A percentile compares a stretch with the other conserved stretches of the same genome.
These are phyloP conservation scores for Delonix regia DNA, from an alignment of 306 rosid genomes.

Conservation along the genomic window DNA sequence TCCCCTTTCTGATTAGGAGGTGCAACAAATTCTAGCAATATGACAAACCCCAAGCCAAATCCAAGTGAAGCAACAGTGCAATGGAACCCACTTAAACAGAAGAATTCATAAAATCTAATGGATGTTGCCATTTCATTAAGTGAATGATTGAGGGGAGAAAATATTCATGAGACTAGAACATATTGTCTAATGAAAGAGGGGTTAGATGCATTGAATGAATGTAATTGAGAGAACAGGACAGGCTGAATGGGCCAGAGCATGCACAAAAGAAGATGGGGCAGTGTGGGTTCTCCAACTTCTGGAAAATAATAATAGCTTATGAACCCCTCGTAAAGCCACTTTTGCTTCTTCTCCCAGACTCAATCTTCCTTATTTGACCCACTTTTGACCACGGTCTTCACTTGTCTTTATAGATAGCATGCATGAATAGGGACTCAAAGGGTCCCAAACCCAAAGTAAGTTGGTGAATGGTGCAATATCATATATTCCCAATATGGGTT, in stretches of 20 bases:
- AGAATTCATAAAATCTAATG: conserved; percentile 48
- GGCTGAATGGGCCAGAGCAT: conserved; percentile 55
- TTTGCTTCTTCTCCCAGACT: conserved; percentile 47
- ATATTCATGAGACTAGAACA: conserved; percentile 6
- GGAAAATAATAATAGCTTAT: conserved; percentile 42
- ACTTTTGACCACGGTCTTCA: conserved; percentile 54
- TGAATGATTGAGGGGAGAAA: conserved; percentile 57
- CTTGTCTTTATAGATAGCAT: conserved; percentile 48
- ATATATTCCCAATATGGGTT: conserved; percentile 34
- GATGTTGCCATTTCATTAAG: conserved; percentile 66
- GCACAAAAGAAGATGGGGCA: conserved; percentile 50
- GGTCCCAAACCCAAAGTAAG: conserved; percentile 45
- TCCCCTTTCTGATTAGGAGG: conserved; percentile 21
- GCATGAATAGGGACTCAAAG: conserved; percentile 51
- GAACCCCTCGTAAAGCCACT: conserved; percentile 40
- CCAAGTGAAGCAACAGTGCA: conserved; percentile 32
- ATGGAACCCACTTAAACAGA: conserved; percentile 46
- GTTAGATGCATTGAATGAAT: conserved; percentile 68
- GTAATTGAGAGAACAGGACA: conserved; percentile 45
- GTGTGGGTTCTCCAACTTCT: conserved; percentile 51
- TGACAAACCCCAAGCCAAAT: conserved; percentile 31
- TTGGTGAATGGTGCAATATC: conserved; percentile 32
- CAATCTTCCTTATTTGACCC: conserved; percentile 50
- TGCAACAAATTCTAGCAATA: conserved; percentile 41
- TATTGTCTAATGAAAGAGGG: conserved; percentile 39